Evolutionary conservation across 495 filamentous ascomycete species (phyloP).

Genomic region (Halenospora varia): DNA sequence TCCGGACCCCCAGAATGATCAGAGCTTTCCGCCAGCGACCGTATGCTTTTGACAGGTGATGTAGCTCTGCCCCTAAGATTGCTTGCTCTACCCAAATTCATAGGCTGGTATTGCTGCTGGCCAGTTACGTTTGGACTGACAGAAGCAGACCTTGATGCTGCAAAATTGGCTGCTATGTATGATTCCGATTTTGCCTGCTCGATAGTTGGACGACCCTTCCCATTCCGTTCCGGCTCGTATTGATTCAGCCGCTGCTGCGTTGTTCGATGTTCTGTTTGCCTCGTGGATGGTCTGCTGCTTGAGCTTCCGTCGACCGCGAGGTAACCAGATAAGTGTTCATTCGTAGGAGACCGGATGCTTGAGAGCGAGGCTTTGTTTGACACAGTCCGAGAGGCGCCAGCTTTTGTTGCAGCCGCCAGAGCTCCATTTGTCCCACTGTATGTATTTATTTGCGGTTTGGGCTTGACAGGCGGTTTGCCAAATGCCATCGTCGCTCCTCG

Average conservation of each 20-base stretch:
- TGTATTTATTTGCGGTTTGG: conserved; percentile 17
- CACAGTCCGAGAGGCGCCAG: background rate
- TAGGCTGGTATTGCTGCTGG: conserved; percentile 8
- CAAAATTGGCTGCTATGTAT: conserved; percentile 52
- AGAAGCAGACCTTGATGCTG: conserved; percentile 46
- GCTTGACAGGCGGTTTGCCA: conserved; percentile 22
- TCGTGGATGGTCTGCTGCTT: background rate
- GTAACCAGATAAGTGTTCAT: background rate
- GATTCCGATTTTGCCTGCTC: conserved; percentile 40
- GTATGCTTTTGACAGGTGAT: conserved; percentile 18
- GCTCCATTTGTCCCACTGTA: conserved; percentile 18
- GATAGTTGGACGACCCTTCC: conserved; percentile 7
- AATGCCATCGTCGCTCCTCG: conserved; percentile 23
- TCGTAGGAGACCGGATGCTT: background rate
- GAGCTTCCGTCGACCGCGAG: background rate
- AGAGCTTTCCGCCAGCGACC: conserved; percentile 24
- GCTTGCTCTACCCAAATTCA: background rate
- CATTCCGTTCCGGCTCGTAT: conserved; percentile 4
- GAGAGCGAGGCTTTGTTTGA: background rate
- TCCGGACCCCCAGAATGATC: conserved; percentile 37
- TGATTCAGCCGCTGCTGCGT: conserved; percentile 12
- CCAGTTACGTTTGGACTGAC: conserved; percentile 32
- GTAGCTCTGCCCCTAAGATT: conserved; percentile 12
- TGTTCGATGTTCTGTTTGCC: background rate
- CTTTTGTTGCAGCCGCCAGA: conserved; percentile 20